phyloP scores from a whole-genome alignment of 2,329 filamentous ascomycete genomes.

The Pyrenophora graminea region DNA sequence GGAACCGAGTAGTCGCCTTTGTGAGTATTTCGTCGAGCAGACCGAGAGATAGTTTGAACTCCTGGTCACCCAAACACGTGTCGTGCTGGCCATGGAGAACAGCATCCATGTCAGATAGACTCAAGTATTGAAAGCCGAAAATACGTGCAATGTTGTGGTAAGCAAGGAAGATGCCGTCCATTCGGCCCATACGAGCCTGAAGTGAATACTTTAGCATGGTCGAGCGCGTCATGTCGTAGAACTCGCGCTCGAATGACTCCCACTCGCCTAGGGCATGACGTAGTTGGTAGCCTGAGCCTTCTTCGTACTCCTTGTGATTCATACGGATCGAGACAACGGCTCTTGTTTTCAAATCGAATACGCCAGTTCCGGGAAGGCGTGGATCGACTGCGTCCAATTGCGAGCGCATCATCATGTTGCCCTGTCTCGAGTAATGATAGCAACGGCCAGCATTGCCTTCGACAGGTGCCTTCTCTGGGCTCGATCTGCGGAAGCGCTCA shows the following conservation, averaged over 20 bases:
- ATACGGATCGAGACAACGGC: conserved; percentile 91
- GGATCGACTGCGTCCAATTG: conserved; percentile 90
- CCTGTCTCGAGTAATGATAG: conserved; percentile 84
- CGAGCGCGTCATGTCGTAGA: conserved; percentile 92
- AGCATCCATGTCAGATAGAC: conserved; percentile 83
- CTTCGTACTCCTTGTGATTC: conserved; percentile 72
- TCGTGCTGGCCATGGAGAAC: conserved; percentile 79
- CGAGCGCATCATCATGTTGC: conserved; percentile 90
- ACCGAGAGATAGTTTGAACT: conserved; percentile 80
- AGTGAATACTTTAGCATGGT: conserved; percentile 96
- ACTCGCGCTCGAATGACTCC: conserved; percentile 94
- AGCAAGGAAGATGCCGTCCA: conserved; percentile 98
- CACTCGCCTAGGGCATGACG: conserved; percentile 73
- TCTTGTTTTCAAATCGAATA: conserved; percentile 95
- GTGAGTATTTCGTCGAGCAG: conserved; percentile 81
- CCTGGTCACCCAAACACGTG: conserved; percentile 71
- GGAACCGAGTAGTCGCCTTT: conserved; percentile 74
- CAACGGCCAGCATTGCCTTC: conserved; percentile 61
- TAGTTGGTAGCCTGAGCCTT: conserved; percentile 86
- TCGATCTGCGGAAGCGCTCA: conserved; percentile 71
- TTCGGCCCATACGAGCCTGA: conserved; percentile 93
- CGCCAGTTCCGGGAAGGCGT: conserved; percentile 83
- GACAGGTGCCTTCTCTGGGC: conserved; percentile 67
- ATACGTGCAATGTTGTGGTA: conserved; percentile 95
- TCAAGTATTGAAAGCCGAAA: conserved; percentile 96